Evolutionary conservation across 495 filamentous ascomycete genomes (phyloP), one percentile per base, ranked within the genome.

Genomic region (Trichoderma erinaceum): DNA sequence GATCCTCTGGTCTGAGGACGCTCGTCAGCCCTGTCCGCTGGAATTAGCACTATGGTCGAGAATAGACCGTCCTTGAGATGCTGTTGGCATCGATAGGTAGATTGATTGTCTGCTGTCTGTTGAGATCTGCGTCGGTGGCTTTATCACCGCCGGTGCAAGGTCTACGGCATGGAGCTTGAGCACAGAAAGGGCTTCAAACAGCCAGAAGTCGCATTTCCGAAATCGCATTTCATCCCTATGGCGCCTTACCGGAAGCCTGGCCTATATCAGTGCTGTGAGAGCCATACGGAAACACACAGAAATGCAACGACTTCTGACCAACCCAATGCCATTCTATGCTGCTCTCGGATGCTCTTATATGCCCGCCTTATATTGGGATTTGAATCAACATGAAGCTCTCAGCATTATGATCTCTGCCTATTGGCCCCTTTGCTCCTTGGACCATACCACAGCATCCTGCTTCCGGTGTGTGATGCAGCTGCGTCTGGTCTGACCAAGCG

Each of bases 11-110:
- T 67, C 74, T 72, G 85, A 81, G 79, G 84, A 75, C 85, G 82
- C 87, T 88, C 84, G 85, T 88, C 85, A 80, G 83, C 82, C 75
- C 70, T 72, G 70, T 70, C 75, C 78, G 77, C 87, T 88, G 87
- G 86, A 78, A 84, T 70, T 76, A 64, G 79, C 77, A 83, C 85
- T 86, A 80, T 86, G 86, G 82, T 85, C 81, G 79, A 69, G 13
- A 63, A 71, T 72, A 77, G 80, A 76, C 78, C 74, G 81, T 80
- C 73, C 71, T 78, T 74, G 77, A 38, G 79, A 78, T 79, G 80
- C 75, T 66, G 64, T 68, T 66, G 65, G 73, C 69, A 66, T 69
- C 67, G 56, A 58, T 52, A 61, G 67, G 73, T n/a, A 64, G 68
- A 74, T 73, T 75, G 77, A 77, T 78, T 72, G 71, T 75, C 68